phyloP scores from a whole-genome alignment of 208 protist species.

The Trypanosomatidae sp. region DNA sequence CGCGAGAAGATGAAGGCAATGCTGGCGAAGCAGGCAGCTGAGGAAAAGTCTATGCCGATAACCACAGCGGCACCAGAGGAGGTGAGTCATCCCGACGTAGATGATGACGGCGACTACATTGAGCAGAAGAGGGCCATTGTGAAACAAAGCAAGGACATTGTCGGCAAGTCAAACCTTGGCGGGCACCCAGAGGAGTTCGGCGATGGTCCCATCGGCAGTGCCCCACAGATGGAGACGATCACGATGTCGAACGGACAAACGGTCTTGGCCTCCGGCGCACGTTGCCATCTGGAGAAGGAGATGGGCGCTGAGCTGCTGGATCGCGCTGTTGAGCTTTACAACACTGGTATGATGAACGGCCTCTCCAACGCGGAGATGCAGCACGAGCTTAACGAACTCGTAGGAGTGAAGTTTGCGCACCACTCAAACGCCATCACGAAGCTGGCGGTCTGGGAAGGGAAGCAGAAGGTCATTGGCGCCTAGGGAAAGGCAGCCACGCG shows the following conservation, averaged over 20 bases:
- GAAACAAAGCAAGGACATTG: slow-evolving; percentile 71
- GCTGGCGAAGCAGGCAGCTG: slow-evolving; percentile 69
- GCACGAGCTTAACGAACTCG: slow-evolving; percentile 60
- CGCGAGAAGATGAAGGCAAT: slow-evolving; percentile 82
- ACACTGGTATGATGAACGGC: slow-evolving; percentile 55
- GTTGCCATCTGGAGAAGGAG: slow-evolving; percentile 58
- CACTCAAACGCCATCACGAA: slow-evolving; percentile 86
- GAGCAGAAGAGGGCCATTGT: slow-evolving; percentile 84
- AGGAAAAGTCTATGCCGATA: slow-evolving; percentile 16
- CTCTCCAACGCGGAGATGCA: slow-evolving; percentile 72
- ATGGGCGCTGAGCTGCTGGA: slow-evolving; percentile 70
- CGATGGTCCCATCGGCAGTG: slow-evolving; percentile 54
- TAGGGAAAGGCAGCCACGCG: not conserved
- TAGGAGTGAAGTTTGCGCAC: slow-evolving; percentile 64
- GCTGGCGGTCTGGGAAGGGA: slow-evolving; percentile 79
- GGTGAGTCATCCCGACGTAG: slow-evolving; percentile 57
- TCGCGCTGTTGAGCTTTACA: slow-evolving; percentile 74
- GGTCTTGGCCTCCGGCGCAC: slow-evolving; percentile 59
- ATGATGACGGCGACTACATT: slow-evolving; percentile 88
- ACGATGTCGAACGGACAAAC: slow-evolving; percentile 57
- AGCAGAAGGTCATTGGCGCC: slow-evolving; percentile 47
- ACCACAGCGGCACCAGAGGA: slow-evolving; percentile 16
- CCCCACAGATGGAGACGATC: slow-evolving; percentile 70
- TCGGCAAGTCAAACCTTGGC: slow-evolving; percentile 71
- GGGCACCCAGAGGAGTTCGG: slow-evolving; percentile 88